Base-by-base conservation (phyloP, 2,329 filamentous ascomycete species). In the Rosellinia necatrix region DNA sequence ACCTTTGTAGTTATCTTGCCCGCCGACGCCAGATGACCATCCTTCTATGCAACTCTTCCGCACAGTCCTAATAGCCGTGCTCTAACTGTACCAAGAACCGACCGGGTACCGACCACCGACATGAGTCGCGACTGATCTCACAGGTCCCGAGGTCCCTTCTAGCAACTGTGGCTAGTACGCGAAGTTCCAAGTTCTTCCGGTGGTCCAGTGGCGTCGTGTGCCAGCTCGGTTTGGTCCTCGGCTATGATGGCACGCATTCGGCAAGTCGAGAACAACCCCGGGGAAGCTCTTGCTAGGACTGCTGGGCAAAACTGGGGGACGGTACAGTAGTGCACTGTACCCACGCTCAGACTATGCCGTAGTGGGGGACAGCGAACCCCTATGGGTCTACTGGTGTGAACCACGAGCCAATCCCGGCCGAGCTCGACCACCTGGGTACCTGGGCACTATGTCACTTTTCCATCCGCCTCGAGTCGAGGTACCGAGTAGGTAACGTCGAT, bases 361-460 rank as follows among this genome's bases (percentile, higher is more conserved):
- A n/a, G n/a, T 27, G 42, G 9, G 17, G 32, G 24, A 10, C 19
- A 53, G 49, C 49, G 38, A 53, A 49, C 21, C 22, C 44, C 19
- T 25, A 48, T 60, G 50, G 59, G 22, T 4, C 21, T 25, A n/a
- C n/a, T n/a, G n/a, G n/a, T 13, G 19, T 24, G 34, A 15, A 24
- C 19, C 58, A 58, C 32, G 35, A 47, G 42, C 65, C 65, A 67
- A 65, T 66, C 46, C 61, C 59, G 63, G 63, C 55, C 59, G 58
- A 13, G 6, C 63, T 51, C 34, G 56, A 56, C 47, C 55, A 53
- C 51, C 49, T n/a, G n/a, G n/a, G n/a, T n/a, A n/a, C n/a, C n/a
- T n/a, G n/a, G n/a, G n/a, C n/a, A n/a, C n/a, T n/a, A n/a, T n/a
- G n/a, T n/a, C n/a, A n/a, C n/a, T 41, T 56, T 58, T 38, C 32